Base-by-base conservation (phyloP, 1,284 basidiomycete genomes). In the Malassezia pachydermatis region DNA sequence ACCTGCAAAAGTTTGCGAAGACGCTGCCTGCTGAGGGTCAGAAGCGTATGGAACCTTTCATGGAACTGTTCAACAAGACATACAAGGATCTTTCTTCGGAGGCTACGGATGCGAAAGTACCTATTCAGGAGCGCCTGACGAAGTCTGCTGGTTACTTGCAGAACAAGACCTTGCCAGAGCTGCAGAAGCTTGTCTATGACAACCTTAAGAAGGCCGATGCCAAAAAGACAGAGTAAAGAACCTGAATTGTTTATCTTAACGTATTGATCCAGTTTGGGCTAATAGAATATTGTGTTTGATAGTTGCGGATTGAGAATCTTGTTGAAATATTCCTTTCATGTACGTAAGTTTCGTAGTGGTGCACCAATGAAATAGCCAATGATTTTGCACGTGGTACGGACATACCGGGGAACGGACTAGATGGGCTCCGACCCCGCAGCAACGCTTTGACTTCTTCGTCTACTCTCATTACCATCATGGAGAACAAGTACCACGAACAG, bases 91-190 rank as follows among this genome's bases (percentile, higher is more conserved):
- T 67, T 11, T 54, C 45, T 48, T 53, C 59, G 47, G 62, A 68
- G 58, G 65, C 66, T n/a, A 53, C 58, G 30, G 60, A 70, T 51
- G 51, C 59, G 17, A 58, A 61, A 20, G 45, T 62, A 10, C 59
- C 65, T 9, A 51, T 61, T 14, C 52, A 50, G 36, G 59, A 62
- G 32, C 60, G 66, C 10, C 59, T 65, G 49, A 30, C 49, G 20
- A 68, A 68, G 48, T 58, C 67, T 3, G 35, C 62, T 41, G 47
- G 46, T 41, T 70, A 62, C 48, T 59, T 70, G n/a, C 60, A 62
- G 23, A 55, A 63, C 45, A 54, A 65, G 47, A 63, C 60, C 23
- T 47, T 70, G 10, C 67, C 67, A 16, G 65, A 64, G 16, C 50
- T 70, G 29, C 64, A 70, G 54, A 67, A 70, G 52, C 52, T 45